Evolutionary conservation across 345 rosid species (phyloP).

Genomic region (Syzygium jambos): DNA sequence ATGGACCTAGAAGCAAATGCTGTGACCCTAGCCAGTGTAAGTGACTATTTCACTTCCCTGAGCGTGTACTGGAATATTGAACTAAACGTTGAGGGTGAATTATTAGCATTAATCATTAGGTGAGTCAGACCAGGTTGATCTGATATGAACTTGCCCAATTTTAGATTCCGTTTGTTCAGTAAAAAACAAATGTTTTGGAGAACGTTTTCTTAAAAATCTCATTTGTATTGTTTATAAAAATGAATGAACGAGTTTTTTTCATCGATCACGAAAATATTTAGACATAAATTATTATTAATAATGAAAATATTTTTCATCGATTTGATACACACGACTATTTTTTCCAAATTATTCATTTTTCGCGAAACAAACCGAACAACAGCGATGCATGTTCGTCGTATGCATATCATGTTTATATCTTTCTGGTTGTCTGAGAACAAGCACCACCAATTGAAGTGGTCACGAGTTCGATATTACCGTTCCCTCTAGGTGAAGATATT

Average conservation of each 20-base stretch:
- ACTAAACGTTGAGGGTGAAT: background rate
- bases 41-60: background rate
- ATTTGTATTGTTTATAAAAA: no score
- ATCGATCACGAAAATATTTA: no score
- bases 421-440: background rate
- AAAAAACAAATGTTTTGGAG: no score
- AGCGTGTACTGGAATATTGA: background rate
- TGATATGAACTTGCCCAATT: background rate
- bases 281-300: no score
- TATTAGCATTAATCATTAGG: background rate
- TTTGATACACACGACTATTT: no score
- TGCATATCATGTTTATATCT: background rate
- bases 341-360: no score
- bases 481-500: no score
- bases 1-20: background rate
- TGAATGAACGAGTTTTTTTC: no score
- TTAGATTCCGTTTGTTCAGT: background rate
- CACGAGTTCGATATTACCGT: no score
- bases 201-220: no score
- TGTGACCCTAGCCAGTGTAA: background rate
- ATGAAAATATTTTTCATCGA: no score
- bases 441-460: background rate
- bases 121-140: background rate
- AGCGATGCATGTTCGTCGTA: background rate
- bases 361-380: no score